phyloP scores from a whole-genome alignment of 768 basidiomycete genomes.

The Leccinum olivaceopallidum region DNA sequence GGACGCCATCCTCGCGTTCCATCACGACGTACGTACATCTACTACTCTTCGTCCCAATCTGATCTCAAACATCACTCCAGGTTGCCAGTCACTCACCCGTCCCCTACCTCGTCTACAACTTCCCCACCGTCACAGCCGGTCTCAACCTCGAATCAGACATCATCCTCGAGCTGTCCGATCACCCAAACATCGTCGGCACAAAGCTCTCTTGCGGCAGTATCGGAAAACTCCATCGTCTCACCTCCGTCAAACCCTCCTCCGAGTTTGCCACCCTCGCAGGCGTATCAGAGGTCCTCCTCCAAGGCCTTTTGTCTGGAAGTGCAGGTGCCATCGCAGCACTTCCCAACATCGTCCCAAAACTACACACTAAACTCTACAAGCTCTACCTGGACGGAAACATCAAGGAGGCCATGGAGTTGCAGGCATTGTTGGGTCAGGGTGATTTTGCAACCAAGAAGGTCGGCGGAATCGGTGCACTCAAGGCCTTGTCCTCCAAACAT shows the following conservation, averaged over 20 bases:
- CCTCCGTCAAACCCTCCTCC: slow-evolving; percentile 50
- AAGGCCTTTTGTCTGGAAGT: slow-evolving; percentile 60
- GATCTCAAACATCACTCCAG: slow-evolving; percentile 30
- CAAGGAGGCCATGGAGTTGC: slow-evolving; percentile 59
- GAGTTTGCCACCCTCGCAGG: slow-evolving; percentile 77
- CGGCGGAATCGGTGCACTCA: slow-evolving; percentile 69
- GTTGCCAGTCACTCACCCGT: slow-evolving; percentile 71
- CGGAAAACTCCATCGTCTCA: slow-evolving; percentile 78
- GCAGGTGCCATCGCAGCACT: slow-evolving; percentile 68
- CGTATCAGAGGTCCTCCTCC: slow-evolving; percentile 66
- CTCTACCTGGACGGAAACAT: slow-evolving; percentile 53
- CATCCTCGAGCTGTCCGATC: slow-evolving; percentile 63
- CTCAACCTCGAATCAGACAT: slow-evolving; percentile 83
- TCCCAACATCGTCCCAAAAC: slow-evolving; percentile 60
- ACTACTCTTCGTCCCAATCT: background rate
- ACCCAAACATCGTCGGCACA: slow-evolving; percentile 84
- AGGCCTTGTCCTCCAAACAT: slow-evolving; percentile 58
- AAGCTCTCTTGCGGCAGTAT: slow-evolving; percentile 86
- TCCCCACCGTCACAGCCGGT: slow-evolving; percentile 78
- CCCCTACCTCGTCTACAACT: slow-evolving; percentile 83
- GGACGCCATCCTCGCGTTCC: slow-evolving; percentile 65
- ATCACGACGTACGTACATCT: slow-evolving; percentile 49
- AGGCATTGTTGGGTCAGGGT: slow-evolving; percentile 60
- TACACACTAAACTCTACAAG: slow-evolving; percentile 50
- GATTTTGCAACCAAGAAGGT: slow-evolving; percentile 65